phyloP scores from a whole-genome alignment of 2,329 filamentous ascomycete genomes.

The Aureobasidium sp. region DNA sequence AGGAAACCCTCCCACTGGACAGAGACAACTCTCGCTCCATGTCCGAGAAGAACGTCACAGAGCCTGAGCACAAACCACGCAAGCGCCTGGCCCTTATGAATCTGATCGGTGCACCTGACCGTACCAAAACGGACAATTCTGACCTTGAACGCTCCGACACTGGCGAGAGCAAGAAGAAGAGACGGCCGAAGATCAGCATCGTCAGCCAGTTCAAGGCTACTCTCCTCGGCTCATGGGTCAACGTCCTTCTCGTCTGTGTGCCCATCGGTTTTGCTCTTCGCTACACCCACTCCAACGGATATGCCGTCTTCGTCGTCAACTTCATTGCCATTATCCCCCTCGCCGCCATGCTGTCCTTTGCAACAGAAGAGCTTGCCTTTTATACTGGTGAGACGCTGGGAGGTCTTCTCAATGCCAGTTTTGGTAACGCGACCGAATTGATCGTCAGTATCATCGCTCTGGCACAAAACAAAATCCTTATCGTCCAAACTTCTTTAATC shows the following conservation, averaged over 20 bases:
- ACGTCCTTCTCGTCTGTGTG: slow-evolving; percentile 69
- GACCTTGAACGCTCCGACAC: slow-evolving; percentile 21
- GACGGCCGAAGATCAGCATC: slow-evolving; percentile 23
- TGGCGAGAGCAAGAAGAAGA: slow-evolving; percentile 22
- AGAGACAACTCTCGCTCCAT: slow-evolving; percentile 7
- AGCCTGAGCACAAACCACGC: slow-evolving; percentile 7
- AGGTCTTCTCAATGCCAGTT: slow-evolving; percentile 82
- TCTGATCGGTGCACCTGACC: neutral
- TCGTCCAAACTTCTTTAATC: slow-evolving; percentile 88
- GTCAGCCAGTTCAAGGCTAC: slow-evolving; percentile 60
- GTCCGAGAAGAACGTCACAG: neutral
- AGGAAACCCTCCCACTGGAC: neutral
- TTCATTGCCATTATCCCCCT: slow-evolving; percentile 90
- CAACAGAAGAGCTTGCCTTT: slow-evolving; percentile 83
- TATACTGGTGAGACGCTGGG: slow-evolving; percentile 74
- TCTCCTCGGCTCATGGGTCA: slow-evolving; percentile 78
- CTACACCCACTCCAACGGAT: slow-evolving; percentile 53
- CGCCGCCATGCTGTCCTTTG: slow-evolving; percentile 77
- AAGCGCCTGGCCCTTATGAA: slow-evolving; percentile 5
- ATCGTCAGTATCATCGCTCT: slow-evolving; percentile 77
- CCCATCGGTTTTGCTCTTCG: slow-evolving; percentile 70
- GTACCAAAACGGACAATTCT: neutral
- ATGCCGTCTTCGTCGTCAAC: slow-evolving; percentile 77
- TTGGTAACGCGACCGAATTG: slow-evolving; percentile 54
- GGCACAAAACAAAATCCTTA: slow-evolving; percentile 63